A percentile compares a stretch with the other conserved stretches of the same genome.
Conservation (phyloP, 768 basidiomycete species). For the Rhizopogon roseolus region DNA sequence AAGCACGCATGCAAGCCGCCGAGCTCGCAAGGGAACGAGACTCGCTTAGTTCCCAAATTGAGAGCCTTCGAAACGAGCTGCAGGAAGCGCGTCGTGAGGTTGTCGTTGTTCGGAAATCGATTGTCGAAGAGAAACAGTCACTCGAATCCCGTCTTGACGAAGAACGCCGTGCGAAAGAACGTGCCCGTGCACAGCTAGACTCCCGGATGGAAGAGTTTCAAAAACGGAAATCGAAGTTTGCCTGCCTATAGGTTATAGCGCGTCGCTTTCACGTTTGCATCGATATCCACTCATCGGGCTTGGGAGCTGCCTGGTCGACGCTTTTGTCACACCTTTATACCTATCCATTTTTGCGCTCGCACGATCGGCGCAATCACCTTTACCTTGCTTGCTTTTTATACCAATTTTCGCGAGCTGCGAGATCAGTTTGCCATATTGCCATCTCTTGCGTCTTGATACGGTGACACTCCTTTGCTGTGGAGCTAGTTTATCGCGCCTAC, state of each 20-base stretch:
- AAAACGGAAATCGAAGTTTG: constrained; percentile 88
- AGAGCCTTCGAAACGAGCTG: constrained; percentile 66
- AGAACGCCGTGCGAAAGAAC: constrained; percentile 85
- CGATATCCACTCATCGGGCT: constrained; percentile 1
- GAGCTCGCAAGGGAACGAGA: constrained; percentile 87
- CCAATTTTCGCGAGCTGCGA: constrained; percentile 20
- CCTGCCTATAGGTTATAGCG: constrained; percentile 57
- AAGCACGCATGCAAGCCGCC: constrained; percentile 90
- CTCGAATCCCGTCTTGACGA: constrained; percentile 80
- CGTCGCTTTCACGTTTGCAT: constrained; percentile 8
- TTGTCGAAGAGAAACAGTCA: constrained; percentile 86
- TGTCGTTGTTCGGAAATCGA: constrained; percentile 66
- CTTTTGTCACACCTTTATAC: background rate
- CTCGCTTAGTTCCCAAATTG: constrained; percentile 58
- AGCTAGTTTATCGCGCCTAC: constrained; percentile 30
- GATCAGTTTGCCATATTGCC: constrained; percentile 2
- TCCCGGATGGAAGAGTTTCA: constrained; percentile 81
- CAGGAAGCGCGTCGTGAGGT: constrained; percentile 78
- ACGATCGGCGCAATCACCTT: background rate
- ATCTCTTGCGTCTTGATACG: constrained; percentile 14
- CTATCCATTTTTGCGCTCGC: background rate
- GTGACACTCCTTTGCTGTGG: constrained; percentile 24
- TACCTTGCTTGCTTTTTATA: constrained; percentile 24
- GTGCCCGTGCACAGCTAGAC: constrained; percentile 82
- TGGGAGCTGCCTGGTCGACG: constrained; percentile 9